Evolutionary conservation across 306 rosid species (phyloP).

Genomic region (Vigna unguiculata): DNA sequence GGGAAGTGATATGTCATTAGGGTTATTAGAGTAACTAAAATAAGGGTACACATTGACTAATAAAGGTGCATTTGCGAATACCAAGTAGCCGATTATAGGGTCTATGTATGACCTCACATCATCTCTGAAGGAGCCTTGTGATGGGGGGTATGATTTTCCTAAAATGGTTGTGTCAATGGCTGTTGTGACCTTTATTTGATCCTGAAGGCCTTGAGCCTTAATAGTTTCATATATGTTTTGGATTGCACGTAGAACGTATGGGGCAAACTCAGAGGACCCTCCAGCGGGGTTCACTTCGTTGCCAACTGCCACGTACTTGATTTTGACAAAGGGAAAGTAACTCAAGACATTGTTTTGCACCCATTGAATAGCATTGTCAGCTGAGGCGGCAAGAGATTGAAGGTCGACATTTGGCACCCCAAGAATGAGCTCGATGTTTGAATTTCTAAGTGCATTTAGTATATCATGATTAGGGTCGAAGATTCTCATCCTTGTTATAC

Average conservation of each 20-base stretch:
- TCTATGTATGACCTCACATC: conserved; percentile 64
- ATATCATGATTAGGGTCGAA: conserved; percentile 63
- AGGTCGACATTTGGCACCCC: conserved; percentile 66
- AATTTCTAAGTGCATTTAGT: conserved; percentile 58
- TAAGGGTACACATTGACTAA: conserved; percentile 70
- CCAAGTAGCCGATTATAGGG: conserved; percentile 55
- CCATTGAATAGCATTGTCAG: conserved; percentile 50
- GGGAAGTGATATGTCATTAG: conserved; percentile 57
- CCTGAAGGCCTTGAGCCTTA: conserved; percentile 48
- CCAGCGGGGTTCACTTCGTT: conserved; percentile 68
- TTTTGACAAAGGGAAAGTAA: conserved; percentile 52
- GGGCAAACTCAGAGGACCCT: conserved; percentile 42
- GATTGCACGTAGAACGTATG: conserved; percentile 55
- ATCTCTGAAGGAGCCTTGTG: conserved; percentile 58
- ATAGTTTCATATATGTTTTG: conserved; percentile 57
- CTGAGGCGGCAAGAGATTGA: conserved; percentile 52
- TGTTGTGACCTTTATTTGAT: conserved; percentile 1
- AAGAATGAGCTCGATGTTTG: conserved; percentile 60
- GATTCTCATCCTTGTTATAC: conserved; percentile 54
- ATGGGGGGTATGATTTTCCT: conserved; percentile 59
- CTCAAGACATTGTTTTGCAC: conserved; percentile 53
- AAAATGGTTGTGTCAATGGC: conserved; percentile 61
- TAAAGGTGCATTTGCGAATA: conserved; percentile 59
- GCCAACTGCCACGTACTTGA: conserved; percentile 63
- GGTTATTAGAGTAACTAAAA: conserved; percentile 56